Base-by-base conservation (phyloP, 148 eudicot genomes). In the Polygonum aviculare region DNA sequence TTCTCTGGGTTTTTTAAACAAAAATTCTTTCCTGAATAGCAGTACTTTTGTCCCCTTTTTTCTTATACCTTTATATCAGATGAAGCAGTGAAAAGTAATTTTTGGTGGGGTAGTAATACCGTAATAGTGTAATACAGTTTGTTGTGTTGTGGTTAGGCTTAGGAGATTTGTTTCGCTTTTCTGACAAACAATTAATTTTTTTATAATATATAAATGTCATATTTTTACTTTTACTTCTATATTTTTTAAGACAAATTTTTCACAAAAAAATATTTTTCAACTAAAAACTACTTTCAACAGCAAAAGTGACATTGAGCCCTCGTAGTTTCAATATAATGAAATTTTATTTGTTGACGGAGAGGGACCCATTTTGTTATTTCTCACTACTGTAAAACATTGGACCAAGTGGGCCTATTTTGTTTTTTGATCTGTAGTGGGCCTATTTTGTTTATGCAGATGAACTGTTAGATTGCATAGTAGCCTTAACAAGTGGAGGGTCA, bases 61-160 rank as follows among this genome's bases (percentile, higher is more conserved):
- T 16, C 31, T 16, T 36, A 14, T 35, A 67, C 19, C 19, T 36
- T 44, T 36, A 67, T 67, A 67, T 67, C 21, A 67, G 72, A 12
- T 67, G 72, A 16, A 67, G 36, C 72, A 67, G 11, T 67, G 45
- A 16, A 36, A 67, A 36, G 18, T 33, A 33, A 63, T 12, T 15
- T 67, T 16, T 67, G 72, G 45, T 36, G 72, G 72, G 44, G 7
- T n/a, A n/a, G n/a, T n/a, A n/a, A n/a, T n/a, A n/a, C n/a, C n/a
- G n/a, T n/a, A n/a, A n/a, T n/a, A n/a, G n/a, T n/a, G n/a, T n/a
- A 31, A 26, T 65, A 65, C 71, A 35, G 71, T 35, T 35, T 5
- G 3, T 65, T 35, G 8, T 63, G 70, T 7, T 31, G 70, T 1
- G 10, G 26, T 57, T 57, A 57, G 1, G 36, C 63, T 57, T 9